A percentile compares a stretch with the other conserved stretches of the same genome.
These are phyloP conservation scores for Arachis stenosperma DNA, from an alignment of 306 rosid species.

Conservation along the genomic window DNA sequence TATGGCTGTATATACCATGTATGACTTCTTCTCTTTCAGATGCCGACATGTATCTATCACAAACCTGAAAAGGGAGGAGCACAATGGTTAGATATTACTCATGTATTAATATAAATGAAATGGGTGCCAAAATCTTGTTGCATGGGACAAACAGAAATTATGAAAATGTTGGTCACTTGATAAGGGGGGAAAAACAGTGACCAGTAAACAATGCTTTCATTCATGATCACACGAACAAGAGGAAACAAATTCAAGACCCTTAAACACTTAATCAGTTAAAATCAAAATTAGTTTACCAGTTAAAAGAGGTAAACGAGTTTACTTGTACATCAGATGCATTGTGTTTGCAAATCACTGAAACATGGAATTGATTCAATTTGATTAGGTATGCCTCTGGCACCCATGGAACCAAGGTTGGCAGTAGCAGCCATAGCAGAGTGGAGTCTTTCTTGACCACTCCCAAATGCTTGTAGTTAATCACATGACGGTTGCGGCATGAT, in stretches of 20 bases:
- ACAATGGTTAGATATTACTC: constrained; percentile 24
- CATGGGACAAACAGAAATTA: neutral
- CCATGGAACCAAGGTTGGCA: neutral
- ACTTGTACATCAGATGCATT: neutral
- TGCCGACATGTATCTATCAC: constrained; percentile 69
- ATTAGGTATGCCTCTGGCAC: neutral
- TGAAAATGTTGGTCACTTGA: neutral
- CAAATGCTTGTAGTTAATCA: neutral
- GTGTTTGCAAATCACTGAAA: neutral
- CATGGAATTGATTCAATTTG: neutral
- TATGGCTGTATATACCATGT: constrained; percentile 86
- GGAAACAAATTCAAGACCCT: constrained; percentile 28
- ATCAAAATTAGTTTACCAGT: neutral
- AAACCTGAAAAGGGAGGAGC: constrained; percentile 59
- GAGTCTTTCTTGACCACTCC: neutral
- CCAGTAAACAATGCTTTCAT: neutral
- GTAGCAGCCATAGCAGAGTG: neutral
- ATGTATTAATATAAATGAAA: constrained; percentile 9
- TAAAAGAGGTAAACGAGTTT: constrained; percentile 13
- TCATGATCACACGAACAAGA: neutral
- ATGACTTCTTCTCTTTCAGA: constrained; percentile 80
- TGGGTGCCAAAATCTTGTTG: neutral
- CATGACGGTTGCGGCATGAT: neutral
- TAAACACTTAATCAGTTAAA: constrained; percentile 2
- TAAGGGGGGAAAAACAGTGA: constrained; percentile 1